These are phyloP conservation scores for Cytospora piceae DNA, from an alignment of 2,329 filamentous ascomycete species.

Conservation along the genomic window DNA sequence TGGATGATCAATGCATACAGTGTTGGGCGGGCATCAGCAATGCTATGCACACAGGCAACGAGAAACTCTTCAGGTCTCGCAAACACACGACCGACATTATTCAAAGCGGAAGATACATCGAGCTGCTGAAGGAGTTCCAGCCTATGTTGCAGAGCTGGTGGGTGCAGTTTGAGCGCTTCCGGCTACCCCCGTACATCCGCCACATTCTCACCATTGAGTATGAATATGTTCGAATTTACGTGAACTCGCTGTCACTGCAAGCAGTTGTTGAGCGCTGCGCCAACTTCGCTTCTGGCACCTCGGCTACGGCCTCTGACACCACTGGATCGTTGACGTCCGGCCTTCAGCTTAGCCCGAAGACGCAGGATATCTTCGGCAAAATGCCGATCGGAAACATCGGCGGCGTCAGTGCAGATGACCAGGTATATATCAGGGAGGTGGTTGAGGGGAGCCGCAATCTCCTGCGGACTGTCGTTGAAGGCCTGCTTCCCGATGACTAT, in stretches of 20 bases:
- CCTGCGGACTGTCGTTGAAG: conserved; percentile 76
- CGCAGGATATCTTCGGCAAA: conserved; percentile 67
- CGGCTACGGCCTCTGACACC: conserved; percentile 41
- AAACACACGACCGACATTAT: conserved; percentile 89
- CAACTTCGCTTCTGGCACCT: conserved; percentile 61
- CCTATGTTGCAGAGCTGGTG: conserved; percentile 80
- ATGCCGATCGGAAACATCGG: conserved; percentile 66
- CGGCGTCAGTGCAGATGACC: conserved; percentile 67
- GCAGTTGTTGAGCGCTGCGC: conserved; percentile 93
- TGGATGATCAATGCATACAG: conserved; percentile 74
- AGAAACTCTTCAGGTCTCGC: conserved; percentile 83
- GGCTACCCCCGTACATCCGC: conserved; percentile 65
- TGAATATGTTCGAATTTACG: conserved; percentile 90
- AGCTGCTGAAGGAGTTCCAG: conserved; percentile 78
- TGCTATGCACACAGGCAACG: conserved; percentile 88
- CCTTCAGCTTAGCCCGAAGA: conserved; percentile 62
- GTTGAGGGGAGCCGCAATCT: conserved; percentile 78
- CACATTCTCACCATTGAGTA: conserved; percentile 93
- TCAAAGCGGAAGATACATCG: conserved; percentile 81
- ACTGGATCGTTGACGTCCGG: conserved; percentile 36
- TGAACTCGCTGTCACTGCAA: conserved; percentile 92
- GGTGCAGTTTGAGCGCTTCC: conserved; percentile 78
- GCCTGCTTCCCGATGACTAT: conserved; percentile 72
- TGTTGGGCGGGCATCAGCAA: conserved; percentile 95
- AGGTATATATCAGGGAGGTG: conserved; percentile 75